Evolutionary conservation across 169 alveolate genomes (phyloP).

Genomic region (Eimeria necatrix): DNA sequence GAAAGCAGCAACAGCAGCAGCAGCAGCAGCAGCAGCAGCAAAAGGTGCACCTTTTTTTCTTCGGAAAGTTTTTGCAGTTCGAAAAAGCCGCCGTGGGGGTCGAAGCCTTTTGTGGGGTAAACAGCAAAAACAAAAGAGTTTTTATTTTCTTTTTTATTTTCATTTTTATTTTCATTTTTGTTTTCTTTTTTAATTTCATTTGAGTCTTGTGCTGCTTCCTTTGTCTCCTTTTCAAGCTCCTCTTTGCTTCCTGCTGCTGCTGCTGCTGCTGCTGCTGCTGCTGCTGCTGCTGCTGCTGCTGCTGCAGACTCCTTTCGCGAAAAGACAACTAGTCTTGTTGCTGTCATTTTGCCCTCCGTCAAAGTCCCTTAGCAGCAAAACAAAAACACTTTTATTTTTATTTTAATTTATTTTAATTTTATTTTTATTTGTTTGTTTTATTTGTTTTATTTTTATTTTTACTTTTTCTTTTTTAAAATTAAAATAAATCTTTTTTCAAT

Average conservation of each 20-base stretch:
- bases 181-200: constrained; percentile 5
- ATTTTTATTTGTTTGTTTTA: no score
- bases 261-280: constrained; percentile 42
- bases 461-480: no score
- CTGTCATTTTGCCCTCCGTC: constrained; percentile 97
- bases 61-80: constrained; percentile 83
- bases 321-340: constrained; percentile 90
- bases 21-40: no score
- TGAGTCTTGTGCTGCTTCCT: not conserved
- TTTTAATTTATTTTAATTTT: no score
- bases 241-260: constrained; percentile 75
- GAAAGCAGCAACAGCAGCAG: not conserved
- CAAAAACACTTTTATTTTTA: not conserved
- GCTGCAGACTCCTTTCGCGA: constrained; percentile 71
- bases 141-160: constrained; percentile 21
- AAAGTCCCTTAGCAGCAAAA: constrained; percentile 93
- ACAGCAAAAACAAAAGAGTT: constrained; percentile 84
- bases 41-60: constrained; percentile 43
- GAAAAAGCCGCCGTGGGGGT: constrained; percentile 94
- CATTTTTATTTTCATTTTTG: not conserved
- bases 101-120: constrained; percentile 94
- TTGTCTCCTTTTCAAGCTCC: not conserved
- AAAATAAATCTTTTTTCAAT: no score
- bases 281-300: constrained; percentile 34
- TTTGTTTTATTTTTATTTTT: no score